Evolutionary conservation across 2,329 filamentous ascomycete species (phyloP).

Genomic region (Amesomyces nigricolor): DNA sequence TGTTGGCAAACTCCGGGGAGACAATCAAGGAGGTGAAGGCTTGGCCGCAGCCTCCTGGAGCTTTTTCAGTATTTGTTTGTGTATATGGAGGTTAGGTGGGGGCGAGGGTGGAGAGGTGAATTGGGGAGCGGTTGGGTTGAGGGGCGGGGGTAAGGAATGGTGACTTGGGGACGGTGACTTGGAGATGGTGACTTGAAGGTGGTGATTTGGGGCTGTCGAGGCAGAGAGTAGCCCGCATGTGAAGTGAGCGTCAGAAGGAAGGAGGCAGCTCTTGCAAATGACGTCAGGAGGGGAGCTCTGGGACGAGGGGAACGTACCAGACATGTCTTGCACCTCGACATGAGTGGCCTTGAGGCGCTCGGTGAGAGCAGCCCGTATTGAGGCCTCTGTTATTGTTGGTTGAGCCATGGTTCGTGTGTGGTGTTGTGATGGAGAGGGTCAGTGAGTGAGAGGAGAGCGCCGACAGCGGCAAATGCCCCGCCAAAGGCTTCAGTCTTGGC

Average conservation of each 20-base stretch:
- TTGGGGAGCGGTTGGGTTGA: too few relatives aligned
- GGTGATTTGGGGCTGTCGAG: too few relatives aligned
- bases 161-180: too few relatives aligned
- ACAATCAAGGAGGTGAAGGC: slow-evolving; percentile 56
- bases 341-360: slow-evolving; percentile 67
- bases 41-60: slow-evolving; percentile 59
- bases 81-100: too few relatives aligned
- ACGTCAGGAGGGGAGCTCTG: slow-evolving; percentile 20
- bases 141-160: too few relatives aligned
- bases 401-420: slow-evolving; percentile 41
- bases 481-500: slow-evolving; percentile 7
- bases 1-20: slow-evolving; percentile 62
- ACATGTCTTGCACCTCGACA: slow-evolving; percentile 88
- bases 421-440: not conserved
- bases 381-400: slow-evolving; percentile 64
- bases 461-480: not conserved
- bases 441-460: not conserved
- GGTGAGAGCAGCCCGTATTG: slow-evolving; percentile 62
- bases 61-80: too few relatives aligned
- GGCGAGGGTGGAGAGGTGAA: not conserved
- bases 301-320: slow-evolving; percentile 53
- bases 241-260: too few relatives aligned
- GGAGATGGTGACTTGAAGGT: too few relatives aligned
- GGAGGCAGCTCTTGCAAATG: slow-evolving; percentile 12
- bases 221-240: too few relatives aligned